Percentiles rank a stretch among this genome's conserved stretches.
Conservation (phyloP, 306 rosid species). For the Psophocarpus tetragonolobus region DNA sequence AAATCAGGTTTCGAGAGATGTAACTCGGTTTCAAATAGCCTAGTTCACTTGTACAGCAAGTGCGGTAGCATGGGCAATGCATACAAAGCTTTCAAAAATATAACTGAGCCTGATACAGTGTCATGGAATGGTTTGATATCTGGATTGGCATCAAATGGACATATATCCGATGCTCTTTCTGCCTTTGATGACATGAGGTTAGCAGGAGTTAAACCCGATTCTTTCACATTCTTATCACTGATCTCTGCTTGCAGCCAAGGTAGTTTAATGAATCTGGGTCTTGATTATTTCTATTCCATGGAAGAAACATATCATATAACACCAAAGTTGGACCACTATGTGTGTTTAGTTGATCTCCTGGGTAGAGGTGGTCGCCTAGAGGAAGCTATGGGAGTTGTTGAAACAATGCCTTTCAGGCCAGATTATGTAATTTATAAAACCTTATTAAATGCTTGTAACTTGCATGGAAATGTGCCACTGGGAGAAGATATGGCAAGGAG, state of each 20-base stretch:
- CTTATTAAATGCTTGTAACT: conserved; percentile 60
- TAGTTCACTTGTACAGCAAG: conserved; percentile 66
- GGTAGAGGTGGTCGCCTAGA: conserved; percentile 66
- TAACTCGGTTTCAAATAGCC: conserved; percentile 54
- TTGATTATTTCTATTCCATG: conserved; percentile 63
- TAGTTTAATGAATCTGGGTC: conserved; percentile 54
- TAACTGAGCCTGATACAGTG: conserved; percentile 50
- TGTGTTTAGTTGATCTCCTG: conserved; percentile 62
- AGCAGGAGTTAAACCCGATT: conserved; percentile 57
- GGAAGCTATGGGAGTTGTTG: conserved; percentile 61
- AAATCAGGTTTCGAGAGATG: conserved; percentile 53
- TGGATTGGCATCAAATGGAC: conserved; percentile 55
- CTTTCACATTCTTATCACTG: conserved; percentile 50
- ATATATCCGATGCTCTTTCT: conserved; percentile 50
- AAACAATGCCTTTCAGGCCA: conserved; percentile 56
- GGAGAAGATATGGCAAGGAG: conserved; percentile 71
- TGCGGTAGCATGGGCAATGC: conserved; percentile 57
- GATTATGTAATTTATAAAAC: conserved; percentile 59
- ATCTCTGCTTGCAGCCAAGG: conserved; percentile 72
- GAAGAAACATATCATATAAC: conserved; percentile 44
- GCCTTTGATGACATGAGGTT: conserved; percentile 73
- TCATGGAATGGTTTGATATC: conserved; percentile 74
- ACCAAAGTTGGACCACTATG: conserved; percentile 58
- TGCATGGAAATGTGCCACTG: conserved; percentile 51
- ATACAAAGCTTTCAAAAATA: conserved; percentile 50